Evolutionary conservation across 2,329 filamentous ascomycete genomes (phyloP), one percentile per base, ranked within the genome.

Genomic region (Diaporthe sp.): DNA sequence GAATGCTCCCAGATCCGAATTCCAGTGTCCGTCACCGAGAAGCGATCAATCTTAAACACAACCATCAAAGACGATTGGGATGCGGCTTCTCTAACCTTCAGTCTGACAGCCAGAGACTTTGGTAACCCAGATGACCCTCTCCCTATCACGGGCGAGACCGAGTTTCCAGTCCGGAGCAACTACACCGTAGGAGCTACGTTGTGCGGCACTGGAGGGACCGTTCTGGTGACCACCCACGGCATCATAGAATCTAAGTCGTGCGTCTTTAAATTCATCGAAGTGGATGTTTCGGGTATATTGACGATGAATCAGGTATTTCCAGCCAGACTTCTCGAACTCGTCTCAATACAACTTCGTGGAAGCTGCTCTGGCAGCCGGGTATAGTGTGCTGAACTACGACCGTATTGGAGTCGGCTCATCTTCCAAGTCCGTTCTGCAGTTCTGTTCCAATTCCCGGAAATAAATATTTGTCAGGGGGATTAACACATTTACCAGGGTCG

Each of bases 341-440:
- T 72, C 79, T 28, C 53, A 77, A 44, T 82, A 82, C 69, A 79
- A 73, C 49, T 81, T 82, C 55, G 74, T 82, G 44, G 73, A 81
- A 12, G 79, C 80, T 37, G 81, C 80, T 15, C 49, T 81, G 2
- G 74, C 73, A 10, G 80, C 81, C 8, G 81, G 81, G 0, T 82
- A 82, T 44, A 81, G 79, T 1, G 79, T 82, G 17, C 77, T 82
- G n/a, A 82, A 77, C 62, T 82, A 82, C 28, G 80, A 82, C 62
- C 79, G 81, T 17, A 82, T 82, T n/a, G 81, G 81, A 22, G 81
- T 82, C 4, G 79, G 81, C 7, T 81, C 80, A 4, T 82, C 81
- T 34, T 81, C 81, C n/a, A 82, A 79, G 81, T 81, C 68, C 53
- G 78, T 59, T 12, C 3, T 39, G 6, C 51, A 22, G 9, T 31